These are phyloP conservation scores for Fonsecaea multimorphosa DNA, from an alignment of 2,329 filamentous ascomycete genomes.

Conservation along the genomic window DNA sequence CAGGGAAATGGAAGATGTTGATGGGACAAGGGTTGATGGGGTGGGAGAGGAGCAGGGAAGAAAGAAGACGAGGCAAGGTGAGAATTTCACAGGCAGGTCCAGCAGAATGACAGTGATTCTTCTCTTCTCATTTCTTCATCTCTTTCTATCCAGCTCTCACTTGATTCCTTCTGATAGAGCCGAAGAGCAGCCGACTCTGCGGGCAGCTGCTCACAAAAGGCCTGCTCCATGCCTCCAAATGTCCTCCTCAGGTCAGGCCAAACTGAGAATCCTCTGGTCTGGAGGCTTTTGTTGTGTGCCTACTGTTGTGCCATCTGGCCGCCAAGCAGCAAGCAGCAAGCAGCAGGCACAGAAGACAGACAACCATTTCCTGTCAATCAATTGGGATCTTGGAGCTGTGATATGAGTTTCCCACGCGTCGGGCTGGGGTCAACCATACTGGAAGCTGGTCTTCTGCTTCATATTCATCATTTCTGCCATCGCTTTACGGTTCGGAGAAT, in stretches of 20 bases:
- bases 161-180: neutral
- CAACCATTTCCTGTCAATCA: neutral
- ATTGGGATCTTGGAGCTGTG: neutral
- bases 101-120: neutral
- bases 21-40: neutral
- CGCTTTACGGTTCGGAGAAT: neutral
- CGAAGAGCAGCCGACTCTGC: conserved; percentile 2
- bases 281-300: neutral
- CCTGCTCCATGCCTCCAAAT: neutral
- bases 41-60: neutral
- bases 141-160: neutral
- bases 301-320: neutral
- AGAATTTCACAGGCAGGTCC: neutral
- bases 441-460: neutral
- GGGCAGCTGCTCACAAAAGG: neutral
- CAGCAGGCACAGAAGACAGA: neutral
- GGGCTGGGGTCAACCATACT: neutral
- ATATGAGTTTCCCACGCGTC: neutral
- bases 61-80: neutral
- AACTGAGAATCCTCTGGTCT: neutral
- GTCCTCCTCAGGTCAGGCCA: neutral
- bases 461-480: neutral
- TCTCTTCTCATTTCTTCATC: neutral
- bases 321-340: conserved; percentile 1
- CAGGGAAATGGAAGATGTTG: neutral